Evolutionary conservation across 768 basidiomycete genomes (phyloP), one percentile per base, ranked within the genome.

Genomic region (Wakefieldia striispora): DNA sequence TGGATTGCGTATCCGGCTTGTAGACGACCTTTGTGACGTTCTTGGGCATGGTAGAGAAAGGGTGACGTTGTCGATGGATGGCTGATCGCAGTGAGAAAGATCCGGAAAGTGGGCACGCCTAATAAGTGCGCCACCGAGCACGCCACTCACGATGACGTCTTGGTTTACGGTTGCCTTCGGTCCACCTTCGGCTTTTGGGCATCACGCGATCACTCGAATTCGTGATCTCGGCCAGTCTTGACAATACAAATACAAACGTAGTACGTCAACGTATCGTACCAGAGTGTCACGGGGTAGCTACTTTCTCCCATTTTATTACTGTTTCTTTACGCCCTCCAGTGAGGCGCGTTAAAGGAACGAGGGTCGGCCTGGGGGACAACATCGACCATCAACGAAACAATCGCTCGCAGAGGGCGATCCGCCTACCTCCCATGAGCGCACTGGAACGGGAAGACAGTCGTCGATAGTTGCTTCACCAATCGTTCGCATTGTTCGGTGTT

Each of bases 351-450:
- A 83, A 51, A 0, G 83, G 82, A 33, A 77, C 75, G 45, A 85
- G 60, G 17, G 80, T 82, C 13, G 83, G 83, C 53, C 84, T 77
- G 35, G 21, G 33, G 35, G 45, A 27, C 12, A 24, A 13, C 14
- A 23, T 26, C 6, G 11, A 23, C 6, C n/a, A 20, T 43, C 40
- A 21, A 19, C 9, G 14, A 40, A 41, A 40, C 31, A 13, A 37
- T 24, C 21, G 12, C 27, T 20, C 6, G 42, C 33, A 40, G 20
- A 12, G n/a, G 9, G 29, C 19, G 19, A 6, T 6, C 3, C 3
- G 21, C 52, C 38, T 51, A 87, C 90, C 90, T 78, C 63, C 95
- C 97, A 69, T 99, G 97, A 27, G 97, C 97, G 70, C 97, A 99
- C 64, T 91, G 91, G 69, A 97, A 97, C 2, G 95, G 95, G 60